phyloP scores from a whole-genome alignment of 371 early-diverging fungal species.

The Parasitella parasitica region DNA sequence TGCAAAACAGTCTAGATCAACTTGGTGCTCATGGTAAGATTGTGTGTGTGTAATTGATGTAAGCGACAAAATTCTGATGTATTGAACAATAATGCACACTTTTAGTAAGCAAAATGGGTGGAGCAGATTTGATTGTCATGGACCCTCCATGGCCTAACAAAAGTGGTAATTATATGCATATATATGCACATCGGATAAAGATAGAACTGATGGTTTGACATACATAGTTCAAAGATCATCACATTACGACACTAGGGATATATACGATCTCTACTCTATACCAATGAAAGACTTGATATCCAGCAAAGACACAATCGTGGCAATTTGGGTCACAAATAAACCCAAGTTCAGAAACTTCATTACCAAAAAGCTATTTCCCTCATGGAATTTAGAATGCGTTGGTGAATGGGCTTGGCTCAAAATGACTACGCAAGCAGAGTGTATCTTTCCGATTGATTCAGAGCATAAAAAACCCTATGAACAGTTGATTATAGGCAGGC shows the following conservation, averaged over 20 bases:
- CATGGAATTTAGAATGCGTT: slow-evolving; percentile 60
- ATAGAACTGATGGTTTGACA: neutral
- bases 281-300: slow-evolving; percentile 50
- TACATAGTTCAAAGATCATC: slow-evolving; percentile 57
- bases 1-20: slow-evolving; percentile 28
- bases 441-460: slow-evolving; percentile 53
- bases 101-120: slow-evolving; percentile 25
- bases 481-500: slow-evolving; percentile 55
- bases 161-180: slow-evolving; percentile 40
- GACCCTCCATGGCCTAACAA: slow-evolving; percentile 85
- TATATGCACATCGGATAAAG: too few species aligned
- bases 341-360: slow-evolving; percentile 62
- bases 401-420: slow-evolving; percentile 76
- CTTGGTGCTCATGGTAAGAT: slow-evolving; percentile 28
- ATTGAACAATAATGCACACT: neutral
- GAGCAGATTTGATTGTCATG: slow-evolving; percentile 66
- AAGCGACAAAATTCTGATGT: too few species aligned
- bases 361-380: slow-evolving; percentile 63
- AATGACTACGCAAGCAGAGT: slow-evolving; percentile 52
- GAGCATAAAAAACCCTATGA: slow-evolving; percentile 72
- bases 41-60: neutral
- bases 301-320: slow-evolving; percentile 42
- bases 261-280: slow-evolving; percentile 66
- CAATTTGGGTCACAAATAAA: slow-evolving; percentile 79
- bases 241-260: slow-evolving; percentile 61